Base-by-base conservation (phyloP, 257 asterid species). In the Voacanga thouarsii region DNA sequence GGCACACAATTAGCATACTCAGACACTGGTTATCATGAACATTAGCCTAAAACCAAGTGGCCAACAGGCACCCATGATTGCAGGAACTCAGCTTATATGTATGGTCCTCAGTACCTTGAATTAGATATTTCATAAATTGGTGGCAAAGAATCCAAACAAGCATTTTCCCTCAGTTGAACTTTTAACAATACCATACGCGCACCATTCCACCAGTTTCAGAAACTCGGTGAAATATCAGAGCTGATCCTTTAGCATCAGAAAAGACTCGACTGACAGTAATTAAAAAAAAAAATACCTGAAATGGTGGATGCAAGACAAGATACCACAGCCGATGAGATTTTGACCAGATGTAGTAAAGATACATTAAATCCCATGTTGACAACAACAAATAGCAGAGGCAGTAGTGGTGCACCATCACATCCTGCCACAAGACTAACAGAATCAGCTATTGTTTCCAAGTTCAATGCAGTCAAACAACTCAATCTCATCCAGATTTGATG, bases 231-330 rank as follows among this genome's bases (percentile, higher is more conserved):
- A 53, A 11, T 15, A 5, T 12, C 43, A 16, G 1, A 64, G 47
- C 43, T 61, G 10, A 49, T 14, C 12, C 43, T n/a, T 37, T 21
- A 49, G 53, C 7, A 44, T 24, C 11, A 71, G 3, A 72, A 24
- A 5, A 53, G 49, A 24, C n/a, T 55, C 51, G 24, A 26, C 44
- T 9, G n/a, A 74, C 43, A 80, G 33, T 14, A 30, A 61, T 28
- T n/a, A n/a, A n/a, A 56, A 23, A 67, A 26, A 61, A 87, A 80
- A 4, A 45, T 80, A 93, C 99, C 99, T 89, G 99, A 90, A 85
- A 93, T 80, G 73, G 98, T 96, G 53, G 99, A 93, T n/a, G 92
- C 97, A 56, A 96, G 97, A 87, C 96, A 93, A 71, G 99, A 93
- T 50, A 93, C 94, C 68, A 96, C 97, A 66, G 98, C 99, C 21